Base-by-base conservation (phyloP, 805 yeast species). In the Schwanniomyces sp. region DNA sequence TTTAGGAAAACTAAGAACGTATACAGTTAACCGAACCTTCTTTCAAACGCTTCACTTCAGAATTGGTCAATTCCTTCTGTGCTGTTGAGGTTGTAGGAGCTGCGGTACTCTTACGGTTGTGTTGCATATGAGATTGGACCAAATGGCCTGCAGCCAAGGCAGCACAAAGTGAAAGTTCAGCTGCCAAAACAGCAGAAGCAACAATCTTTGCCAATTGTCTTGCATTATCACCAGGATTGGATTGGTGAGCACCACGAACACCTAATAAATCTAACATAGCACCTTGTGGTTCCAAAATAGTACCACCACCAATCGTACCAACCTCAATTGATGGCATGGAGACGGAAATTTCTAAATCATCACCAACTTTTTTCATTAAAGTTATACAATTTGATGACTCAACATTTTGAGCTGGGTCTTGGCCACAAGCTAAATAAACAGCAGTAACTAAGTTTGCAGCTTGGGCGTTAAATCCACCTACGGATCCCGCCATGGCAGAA, bases 381-480 rank as follows among this genome's bases (percentile, higher is more conserved):
- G 99, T 94, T 50, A 94, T 92, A 85, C 99, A 94, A 71, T 91
- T 92, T 28, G 97, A 90, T 51, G 95, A 85, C 74, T 92, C 99
- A 45, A 94, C 97, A 63, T 94, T 94, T 74, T 94, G 99, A 1
- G 99, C 99, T n/a, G 99, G 99, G 70, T 94, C 99, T 75, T 94
- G 99, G 48, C 99, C 99, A 49, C 96, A 82, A 4, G 99, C 99
- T 54, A 94, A 73, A 66, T 72, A 94, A 24, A 94, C 85, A 9
- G 99, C 98, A 30, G 99, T 95, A 30, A 94, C 92, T 56, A 94
- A 72, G 67, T 94, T 94, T 41, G 99, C 95, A 45, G 99, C 98
- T 59, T 94, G 99, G 0, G 99, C 99, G 64, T 94, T 94, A 73
- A 88, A 91, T 1, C 99, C 99, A 64, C 99, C 99, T 56, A 94